Evolutionary conservation across 2,329 filamentous ascomycete species (phyloP), one percentile per base, ranked within the genome.

Genomic region (Penicillium paneum): DNA sequence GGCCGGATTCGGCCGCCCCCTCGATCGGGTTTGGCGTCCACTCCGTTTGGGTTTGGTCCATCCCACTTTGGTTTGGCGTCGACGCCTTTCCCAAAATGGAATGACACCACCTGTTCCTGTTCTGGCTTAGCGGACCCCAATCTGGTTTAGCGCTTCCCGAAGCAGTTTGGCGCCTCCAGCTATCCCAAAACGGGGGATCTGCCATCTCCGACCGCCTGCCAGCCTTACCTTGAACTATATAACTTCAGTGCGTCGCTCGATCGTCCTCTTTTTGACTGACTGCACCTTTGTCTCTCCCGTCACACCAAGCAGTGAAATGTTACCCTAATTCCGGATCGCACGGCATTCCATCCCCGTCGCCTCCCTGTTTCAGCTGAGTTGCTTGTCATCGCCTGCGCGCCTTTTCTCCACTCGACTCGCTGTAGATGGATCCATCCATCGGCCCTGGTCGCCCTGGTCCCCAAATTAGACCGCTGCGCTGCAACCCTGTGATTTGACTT

Each of bases 241-340:
- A 48, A 53, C 36, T 48, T 45, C 43, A 42, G 44, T 53, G 51
- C 51, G 51, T 53, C 51, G 51, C 51, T 53, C 44, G 10, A 53
- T 24, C 24, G 6, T 48, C 51, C 32, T 2, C 51, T 34, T n/a
- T 45, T 7, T 46, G 13, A n/a, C 31, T 45, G 15, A 52, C 51
- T 53, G 11, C 26, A 34, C 43, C 28, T 12, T 31, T 35, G 4
- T 35, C 44, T 53, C 44, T 32, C 43, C 31, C 12, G 19, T 31
- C 13, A 44, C 15, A 3, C 36, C 48, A 12, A 42, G 12, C 44
- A 1, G 43, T 40, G 44, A 53, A 53, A 53, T 53, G 51, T 39
- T 53, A 53, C 43, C 34, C 44, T 53, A 53, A 48, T 48, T 48
- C 51, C 44, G 51, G 51, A 53, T 53, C 51, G 44, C 38, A 53